Percentiles rank a stretch among this genome's conserved stretches.
These are phyloP conservation scores for Physaria fendleri DNA, from an alignment of 345 rosid genomes.

Conservation along the genomic window DNA sequence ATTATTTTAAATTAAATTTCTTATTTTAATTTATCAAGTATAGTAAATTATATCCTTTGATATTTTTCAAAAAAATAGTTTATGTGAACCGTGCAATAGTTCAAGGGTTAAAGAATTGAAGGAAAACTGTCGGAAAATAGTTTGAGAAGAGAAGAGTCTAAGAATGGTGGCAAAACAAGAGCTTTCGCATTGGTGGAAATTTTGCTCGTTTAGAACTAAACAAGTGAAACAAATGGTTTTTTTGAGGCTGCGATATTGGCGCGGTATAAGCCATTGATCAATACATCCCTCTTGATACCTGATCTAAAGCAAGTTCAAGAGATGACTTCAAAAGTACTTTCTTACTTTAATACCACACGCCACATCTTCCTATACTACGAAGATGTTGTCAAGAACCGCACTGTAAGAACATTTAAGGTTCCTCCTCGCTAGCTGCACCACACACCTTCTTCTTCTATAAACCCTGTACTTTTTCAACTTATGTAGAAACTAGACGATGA, in stretches of 20 bases:
- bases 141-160: too few species aligned
- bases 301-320: slow-evolving; percentile 68
- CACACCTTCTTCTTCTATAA: background rate
- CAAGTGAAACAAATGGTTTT: slow-evolving; percentile 5
- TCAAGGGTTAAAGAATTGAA: too few species aligned
- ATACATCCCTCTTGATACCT: slow-evolving; percentile 50
- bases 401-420: slow-evolving; percentile 44
- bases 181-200: too few species aligned
- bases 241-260: slow-evolving; percentile 94
- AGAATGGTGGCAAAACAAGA: too few species aligned
- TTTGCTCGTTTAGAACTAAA: too few species aligned
- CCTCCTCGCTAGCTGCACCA: background rate
- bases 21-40: too few species aligned
- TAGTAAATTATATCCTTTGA: too few species aligned
- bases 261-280: slow-evolving; percentile 69
- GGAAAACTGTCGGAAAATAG: too few species aligned
- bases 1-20: too few species aligned
- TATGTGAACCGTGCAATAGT: too few species aligned
- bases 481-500: slow-evolving; percentile 70
- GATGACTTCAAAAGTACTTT: slow-evolving; percentile 61
- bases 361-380: slow-evolving; percentile 82
- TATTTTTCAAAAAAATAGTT: too few species aligned
- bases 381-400: slow-evolving; percentile 74
- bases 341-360: slow-evolving; percentile 73
- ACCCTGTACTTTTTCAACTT: background rate